These are phyloP conservation scores for Piromyces finnis DNA, from an alignment of 192 early-diverging fungal genomes.

Conservation along the genomic window DNA sequence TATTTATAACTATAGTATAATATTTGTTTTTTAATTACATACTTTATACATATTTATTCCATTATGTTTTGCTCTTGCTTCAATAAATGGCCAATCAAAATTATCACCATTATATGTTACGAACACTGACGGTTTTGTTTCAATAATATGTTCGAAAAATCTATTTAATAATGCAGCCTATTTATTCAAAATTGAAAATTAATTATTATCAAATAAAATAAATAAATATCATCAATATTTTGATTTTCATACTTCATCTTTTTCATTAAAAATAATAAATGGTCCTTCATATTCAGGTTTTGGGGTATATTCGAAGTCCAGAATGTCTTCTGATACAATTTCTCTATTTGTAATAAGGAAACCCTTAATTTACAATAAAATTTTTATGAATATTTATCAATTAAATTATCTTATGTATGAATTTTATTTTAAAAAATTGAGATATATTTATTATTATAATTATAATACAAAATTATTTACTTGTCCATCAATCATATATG, in stretches of 20 bases:
- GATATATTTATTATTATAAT: too few species aligned
- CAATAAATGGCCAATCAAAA: slow-evolving; percentile 98
- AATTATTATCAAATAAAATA: too few species aligned
- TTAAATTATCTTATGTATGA: too few species aligned
- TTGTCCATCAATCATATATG: slow-evolving; percentile 97
- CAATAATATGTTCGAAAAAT: slow-evolving; percentile 84
- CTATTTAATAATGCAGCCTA: slow-evolving; percentile 48
- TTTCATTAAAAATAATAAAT: slow-evolving; percentile 92
- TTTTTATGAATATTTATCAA: too few species aligned
- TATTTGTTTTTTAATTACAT: slow-evolving; percentile 1
- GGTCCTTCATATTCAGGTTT: slow-evolving; percentile 88
- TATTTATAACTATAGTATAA: too few species aligned
- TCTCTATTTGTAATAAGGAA: slow-evolving; percentile 95
- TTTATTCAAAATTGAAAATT: background rate
- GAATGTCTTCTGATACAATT: slow-evolving; percentile 81
- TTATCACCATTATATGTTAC: slow-evolving; percentile 98
- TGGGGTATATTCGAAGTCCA: slow-evolving; percentile 94
- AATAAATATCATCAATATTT: too few species aligned
- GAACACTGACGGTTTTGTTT: slow-evolving; percentile 65
- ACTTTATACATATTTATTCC: slow-evolving; percentile 72
- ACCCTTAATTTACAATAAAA: slow-evolving; percentile 31
- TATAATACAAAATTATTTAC: slow-evolving; percentile 19
- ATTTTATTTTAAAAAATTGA: too few species aligned
- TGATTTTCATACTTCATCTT: slow-evolving; percentile 50
- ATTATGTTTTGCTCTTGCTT: slow-evolving; percentile 57